A percentile compares a stretch with the other conserved stretches of the same genome.
Conservation (phyloP, 768 basidiomycete species). For the Pulveroboletus sp. region DNA sequence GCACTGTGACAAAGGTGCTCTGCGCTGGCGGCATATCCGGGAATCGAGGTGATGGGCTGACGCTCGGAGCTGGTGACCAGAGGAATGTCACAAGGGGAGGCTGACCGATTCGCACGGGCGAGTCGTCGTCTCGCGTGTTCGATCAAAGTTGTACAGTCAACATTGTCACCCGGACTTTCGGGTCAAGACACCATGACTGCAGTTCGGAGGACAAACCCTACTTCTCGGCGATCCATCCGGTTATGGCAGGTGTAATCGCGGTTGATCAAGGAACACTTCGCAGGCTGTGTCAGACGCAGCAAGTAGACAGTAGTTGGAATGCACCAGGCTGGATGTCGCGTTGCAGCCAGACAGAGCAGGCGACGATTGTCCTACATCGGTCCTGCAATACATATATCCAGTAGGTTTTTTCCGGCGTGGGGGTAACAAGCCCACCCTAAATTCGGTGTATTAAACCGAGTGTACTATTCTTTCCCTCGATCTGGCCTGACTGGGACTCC, state of each 20-base stretch:
- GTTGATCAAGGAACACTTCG: too few relatives aligned
- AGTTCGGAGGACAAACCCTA: too few relatives aligned
- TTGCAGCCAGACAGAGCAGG: too few relatives aligned
- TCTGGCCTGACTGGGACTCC: background rate
- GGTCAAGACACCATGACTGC: too few relatives aligned
- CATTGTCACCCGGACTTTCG: too few relatives aligned
- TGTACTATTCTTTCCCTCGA: background rate
- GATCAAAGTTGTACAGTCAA: too few relatives aligned
- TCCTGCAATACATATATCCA: background rate
- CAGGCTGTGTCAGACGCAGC: too few relatives aligned
- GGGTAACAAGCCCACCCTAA: background rate
- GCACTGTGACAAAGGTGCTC: background rate
- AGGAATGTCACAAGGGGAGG: conserved; percentile 5
- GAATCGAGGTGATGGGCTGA: background rate
- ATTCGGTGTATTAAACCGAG: background rate
- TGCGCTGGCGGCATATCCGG: conserved; percentile 18
- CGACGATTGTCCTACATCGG: background rate
- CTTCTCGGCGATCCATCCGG: conserved; percentile 3
- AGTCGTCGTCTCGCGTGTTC: background rate
- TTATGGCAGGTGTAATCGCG: conserved; percentile 16
- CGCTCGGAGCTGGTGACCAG: background rate
- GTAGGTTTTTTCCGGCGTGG: too few relatives aligned
- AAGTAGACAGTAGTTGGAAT: too few relatives aligned
- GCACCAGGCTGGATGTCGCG: too few relatives aligned
- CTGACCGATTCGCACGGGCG: conserved; percentile 8